Conservation (phyloP, 441 rosid species). For the Omphalea diandra region DNA sequence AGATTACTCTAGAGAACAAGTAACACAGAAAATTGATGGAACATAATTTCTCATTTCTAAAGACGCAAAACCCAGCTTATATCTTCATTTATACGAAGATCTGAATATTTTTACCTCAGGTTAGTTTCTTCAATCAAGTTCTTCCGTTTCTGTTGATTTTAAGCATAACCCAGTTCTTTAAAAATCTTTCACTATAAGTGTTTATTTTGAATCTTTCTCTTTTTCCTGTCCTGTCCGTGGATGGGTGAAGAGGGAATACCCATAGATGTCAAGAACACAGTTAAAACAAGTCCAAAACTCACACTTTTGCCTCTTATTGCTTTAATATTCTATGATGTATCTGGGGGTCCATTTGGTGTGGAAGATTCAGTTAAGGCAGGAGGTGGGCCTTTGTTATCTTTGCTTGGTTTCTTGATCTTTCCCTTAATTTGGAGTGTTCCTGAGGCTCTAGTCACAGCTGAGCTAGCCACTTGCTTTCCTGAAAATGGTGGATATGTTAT, state of each 20-base stretch:
- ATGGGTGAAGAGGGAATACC: conserved; percentile 70
- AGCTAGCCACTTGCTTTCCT: conserved; percentile 93
- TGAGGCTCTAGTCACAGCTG: conserved; percentile 90
- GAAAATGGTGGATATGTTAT: conserved; percentile 90
- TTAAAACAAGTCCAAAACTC: conserved; percentile 56
- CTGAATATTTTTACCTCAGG: too few relatives aligned
- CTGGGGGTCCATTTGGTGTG: conserved; percentile 95
- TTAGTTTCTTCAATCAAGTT: conserved; percentile 12
- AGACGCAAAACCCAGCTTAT: too few relatives aligned
- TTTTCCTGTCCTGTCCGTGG: conserved; percentile 23
- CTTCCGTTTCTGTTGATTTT: conserved; percentile 1
- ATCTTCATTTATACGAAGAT: too few relatives aligned
- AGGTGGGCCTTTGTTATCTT: conserved; percentile 82
- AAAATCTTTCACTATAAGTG: background rate
- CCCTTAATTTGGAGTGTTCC: conserved; percentile 94
- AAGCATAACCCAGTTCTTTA: conserved; percentile 15
- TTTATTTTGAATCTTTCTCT: conserved; percentile 14
- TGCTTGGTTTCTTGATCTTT: conserved; percentile 79
- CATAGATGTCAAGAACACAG: conserved; percentile 31
- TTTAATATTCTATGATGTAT: conserved; percentile 85
- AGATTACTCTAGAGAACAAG: too few relatives aligned
- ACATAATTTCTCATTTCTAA: too few relatives aligned
- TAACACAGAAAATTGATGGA: too few relatives aligned
- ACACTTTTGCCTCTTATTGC: conserved; percentile 77
- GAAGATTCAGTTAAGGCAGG: conserved; percentile 89